Percentiles rank a stretch among this genome's conserved stretches.
Conservation (phyloP, 164 flowering plant species). For the Kalanchoe fedtschenkoi region DNA sequence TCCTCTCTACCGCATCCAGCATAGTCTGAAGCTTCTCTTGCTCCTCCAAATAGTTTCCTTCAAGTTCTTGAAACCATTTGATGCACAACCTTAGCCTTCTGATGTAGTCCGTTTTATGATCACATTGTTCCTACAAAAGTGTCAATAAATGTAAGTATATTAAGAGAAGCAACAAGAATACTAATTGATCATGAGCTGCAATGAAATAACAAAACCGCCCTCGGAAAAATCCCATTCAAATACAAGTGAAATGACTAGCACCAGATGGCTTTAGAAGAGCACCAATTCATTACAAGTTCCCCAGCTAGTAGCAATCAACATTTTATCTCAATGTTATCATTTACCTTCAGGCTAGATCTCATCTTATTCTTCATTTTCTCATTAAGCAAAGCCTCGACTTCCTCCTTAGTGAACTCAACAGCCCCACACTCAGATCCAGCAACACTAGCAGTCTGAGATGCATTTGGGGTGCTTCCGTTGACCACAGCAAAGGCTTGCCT, state of each 20-base stretch:
- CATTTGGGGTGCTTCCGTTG: constrained; percentile 45
- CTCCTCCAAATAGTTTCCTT: constrained; percentile 33
- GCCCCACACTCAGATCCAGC: constrained; percentile 53
- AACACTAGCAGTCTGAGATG: constrained; percentile 21
- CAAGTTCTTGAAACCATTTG: constrained; percentile 64
- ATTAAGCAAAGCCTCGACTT: constrained; percentile 57
- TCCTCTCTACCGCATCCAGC: constrained; percentile 32
- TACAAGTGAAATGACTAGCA: too few relatives aligned
- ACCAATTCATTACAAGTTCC: not conserved
- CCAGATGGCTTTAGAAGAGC: too few relatives aligned
- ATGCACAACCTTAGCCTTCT: constrained; percentile 57
- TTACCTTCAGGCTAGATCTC: constrained; percentile 73
- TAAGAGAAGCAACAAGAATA: not conserved
- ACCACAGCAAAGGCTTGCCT: constrained; percentile 54
- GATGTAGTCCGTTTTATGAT: constrained; percentile 50
- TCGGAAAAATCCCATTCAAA: too few relatives aligned
- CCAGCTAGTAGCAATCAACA: not conserved
- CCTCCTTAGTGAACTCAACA: constrained; percentile 65
- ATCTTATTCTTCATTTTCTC: constrained; percentile 68
- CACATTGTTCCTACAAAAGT: constrained; percentile 48
- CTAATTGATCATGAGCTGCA: too few relatives aligned
- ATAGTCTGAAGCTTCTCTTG: constrained; percentile 34
- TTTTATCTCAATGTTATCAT: not conserved
- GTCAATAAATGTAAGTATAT: not conserved
- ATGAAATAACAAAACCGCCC: too few relatives aligned